These are phyloP conservation scores for Boletus semigastroideus DNA, from an alignment of 1,284 basidiomycete genomes.

Conservation along the genomic window DNA sequence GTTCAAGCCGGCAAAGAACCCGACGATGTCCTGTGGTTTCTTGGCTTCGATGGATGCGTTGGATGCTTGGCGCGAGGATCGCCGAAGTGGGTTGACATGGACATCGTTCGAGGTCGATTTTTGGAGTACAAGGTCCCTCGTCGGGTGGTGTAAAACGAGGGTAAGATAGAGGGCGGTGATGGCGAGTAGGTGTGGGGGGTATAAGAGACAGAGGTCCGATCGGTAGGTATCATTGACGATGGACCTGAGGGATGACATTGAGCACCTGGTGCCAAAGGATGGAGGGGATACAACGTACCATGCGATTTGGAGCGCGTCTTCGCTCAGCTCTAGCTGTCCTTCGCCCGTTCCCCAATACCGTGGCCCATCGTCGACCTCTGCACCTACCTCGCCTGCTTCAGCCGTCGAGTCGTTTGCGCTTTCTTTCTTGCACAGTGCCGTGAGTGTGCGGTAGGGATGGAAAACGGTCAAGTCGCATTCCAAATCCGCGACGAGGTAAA, in stretches of 20 bases:
- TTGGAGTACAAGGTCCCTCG: constrained; percentile 41
- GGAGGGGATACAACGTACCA: constrained; percentile 45
- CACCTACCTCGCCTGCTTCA: constrained; percentile 65
- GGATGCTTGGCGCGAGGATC: constrained; percentile 51
- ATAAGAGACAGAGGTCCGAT: constrained; percentile 85
- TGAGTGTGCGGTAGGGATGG: constrained; percentile 90
- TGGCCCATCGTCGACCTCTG: constrained; percentile 57
- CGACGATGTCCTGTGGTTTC: constrained; percentile 66
- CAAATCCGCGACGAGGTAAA: constrained; percentile 94
- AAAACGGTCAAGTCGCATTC: constrained; percentile 94
- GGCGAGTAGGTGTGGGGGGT: constrained; percentile 94
- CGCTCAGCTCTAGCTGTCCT: constrained; percentile 38
- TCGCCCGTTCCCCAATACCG: constrained; percentile 77
- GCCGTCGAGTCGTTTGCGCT: constrained; percentile 40
- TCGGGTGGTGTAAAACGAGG: constrained; percentile 64
- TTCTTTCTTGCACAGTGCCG: constrained; percentile 69
- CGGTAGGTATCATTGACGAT: constrained; percentile 96
- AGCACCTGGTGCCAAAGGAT: background rate
- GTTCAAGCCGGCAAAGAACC: constrained; percentile 85
- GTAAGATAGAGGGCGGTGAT: constrained; percentile 89
- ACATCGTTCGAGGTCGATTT: constrained; percentile 27
- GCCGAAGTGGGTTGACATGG: constrained; percentile 38
- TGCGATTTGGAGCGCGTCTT: constrained; percentile 40
- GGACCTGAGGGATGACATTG: constrained; percentile 57
- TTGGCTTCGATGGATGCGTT: constrained; percentile 33